Evolutionary conservation across 2,329 filamentous ascomycete genomes (phyloP).

Genomic region (Phialemonium atrogriseum): DNA sequence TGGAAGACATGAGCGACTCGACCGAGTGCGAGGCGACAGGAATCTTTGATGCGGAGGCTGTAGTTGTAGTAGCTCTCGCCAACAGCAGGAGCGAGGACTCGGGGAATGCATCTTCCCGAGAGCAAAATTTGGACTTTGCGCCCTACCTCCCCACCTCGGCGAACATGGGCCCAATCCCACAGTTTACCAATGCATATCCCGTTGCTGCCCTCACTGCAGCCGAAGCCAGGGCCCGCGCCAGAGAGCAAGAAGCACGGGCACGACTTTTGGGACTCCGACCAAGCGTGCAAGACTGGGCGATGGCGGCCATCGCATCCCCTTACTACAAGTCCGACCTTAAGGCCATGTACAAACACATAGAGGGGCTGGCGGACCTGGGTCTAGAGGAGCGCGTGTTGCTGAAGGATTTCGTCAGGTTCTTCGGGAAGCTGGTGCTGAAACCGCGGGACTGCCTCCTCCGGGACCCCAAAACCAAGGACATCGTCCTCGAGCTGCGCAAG

Average conservation of each 20-base stretch:
- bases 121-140: too few species aligned
- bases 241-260: constrained; percentile 11
- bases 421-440: constrained; percentile 61
- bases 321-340: constrained; percentile 41
- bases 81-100: too few species aligned
- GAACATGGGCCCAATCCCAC: too few species aligned
- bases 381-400: constrained; percentile 31
- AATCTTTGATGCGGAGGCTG: constrained; percentile 17
- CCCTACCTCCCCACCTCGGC: too few species aligned
- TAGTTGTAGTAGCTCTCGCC: too few species aligned
- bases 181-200: too few species aligned
- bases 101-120: too few species aligned
- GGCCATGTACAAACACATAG: constrained; percentile 40
- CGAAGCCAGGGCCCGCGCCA: constrained; percentile 2
- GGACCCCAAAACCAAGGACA: constrained; percentile 56
- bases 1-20: constrained; percentile 63
- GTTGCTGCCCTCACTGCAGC: too few species aligned
- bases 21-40: constrained; percentile 38
- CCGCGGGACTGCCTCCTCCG: constrained; percentile 79
- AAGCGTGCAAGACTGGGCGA: constrained; percentile 33
- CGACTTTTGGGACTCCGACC: constrained; percentile 29
- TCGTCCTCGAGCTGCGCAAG: constrained; percentile 74
- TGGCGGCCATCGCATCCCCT: constrained; percentile 36
- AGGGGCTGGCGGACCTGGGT: constrained; percentile 24
- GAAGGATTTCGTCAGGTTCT: constrained; percentile 41